A percentile compares a stretch with the other conserved stretches of the same genome.
These are phyloP conservation scores for Seiridium unicorne DNA, from an alignment of 2,329 filamentous ascomycete species.

Conservation along the genomic window DNA sequence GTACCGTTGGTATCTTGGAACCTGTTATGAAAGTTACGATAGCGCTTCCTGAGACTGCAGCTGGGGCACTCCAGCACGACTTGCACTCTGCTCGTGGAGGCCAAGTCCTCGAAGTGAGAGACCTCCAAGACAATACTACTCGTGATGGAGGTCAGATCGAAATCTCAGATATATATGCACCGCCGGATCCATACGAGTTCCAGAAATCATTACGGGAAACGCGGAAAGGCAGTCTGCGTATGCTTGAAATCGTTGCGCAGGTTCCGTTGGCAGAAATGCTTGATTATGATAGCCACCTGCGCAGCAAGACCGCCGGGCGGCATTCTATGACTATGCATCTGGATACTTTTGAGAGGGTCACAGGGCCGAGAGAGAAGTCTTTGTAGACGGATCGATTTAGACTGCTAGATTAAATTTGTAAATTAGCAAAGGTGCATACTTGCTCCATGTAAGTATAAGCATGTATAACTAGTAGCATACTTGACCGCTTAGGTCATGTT, in stretches of 20 bases:
- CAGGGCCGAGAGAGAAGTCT: conserved; percentile 52
- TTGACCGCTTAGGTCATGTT: no score
- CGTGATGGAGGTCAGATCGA: conserved; percentile 59
- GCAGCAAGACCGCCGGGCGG: conserved; percentile 84
- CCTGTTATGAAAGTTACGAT: conserved; percentile 92
- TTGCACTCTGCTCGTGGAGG: conserved; percentile 74
- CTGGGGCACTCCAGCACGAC: conserved; percentile 81
- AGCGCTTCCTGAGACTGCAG: conserved; percentile 75
- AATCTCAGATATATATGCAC: conserved; percentile 75
- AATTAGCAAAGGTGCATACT: no score
- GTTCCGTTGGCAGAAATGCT: conserved; percentile 97
- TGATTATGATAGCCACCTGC: conserved; percentile 84
- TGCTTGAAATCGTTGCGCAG: conserved; percentile 72
- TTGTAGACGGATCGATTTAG: conserved; percentile 22
- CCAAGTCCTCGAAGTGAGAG: conserved; percentile 69
- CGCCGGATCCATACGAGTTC: conserved; percentile 76
- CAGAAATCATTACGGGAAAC: conserved; percentile 52
- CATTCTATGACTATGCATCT: conserved; percentile 59
- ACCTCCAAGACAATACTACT: conserved; percentile 68
- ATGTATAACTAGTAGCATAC: no score
- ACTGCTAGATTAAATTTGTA: no score
- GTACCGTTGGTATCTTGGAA: conserved; percentile 72
- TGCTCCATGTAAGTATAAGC: no score
- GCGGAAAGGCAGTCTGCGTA: conserved; percentile 46
- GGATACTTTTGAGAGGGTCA: conserved; percentile 55